Evolutionary conservation across 371 early-diverging fungal genomes (phyloP), one percentile per base, ranked within the genome.

Genomic region (Parasitella parasitica): DNA sequence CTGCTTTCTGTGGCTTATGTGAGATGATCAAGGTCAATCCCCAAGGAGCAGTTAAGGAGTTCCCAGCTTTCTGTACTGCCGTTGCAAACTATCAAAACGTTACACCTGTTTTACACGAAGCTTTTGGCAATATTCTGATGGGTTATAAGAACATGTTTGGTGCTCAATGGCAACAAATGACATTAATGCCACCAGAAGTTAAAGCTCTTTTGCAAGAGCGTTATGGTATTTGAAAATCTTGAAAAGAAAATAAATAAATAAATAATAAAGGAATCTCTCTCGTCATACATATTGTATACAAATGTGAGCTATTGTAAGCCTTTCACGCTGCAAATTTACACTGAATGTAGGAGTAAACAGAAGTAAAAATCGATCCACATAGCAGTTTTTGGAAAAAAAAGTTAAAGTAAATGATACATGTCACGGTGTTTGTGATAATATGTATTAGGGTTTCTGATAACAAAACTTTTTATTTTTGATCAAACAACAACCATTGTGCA

Each of bases 1-100:
- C 92, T 53, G 95, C 97, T 11, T 96, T 95, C 84, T 86, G 81
- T 69, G 98, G 98, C 38, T 71, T 97, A 66, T 94, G 94, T 78
- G 85, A 86, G 48, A 90, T 95, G 88, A 92, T 95, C 62, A 86
- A 89, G 61, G 71, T 80, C 18, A 94, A 96, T 69, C 96, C 97
- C 12, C 84, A 90, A 64, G 95, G 93, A 6, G 84, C 93, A 61
- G 77, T 84, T 20, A 76, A 84, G 78, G 81, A 85, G 46, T 86
- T 91, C 66, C 69, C 84, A 43, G 77, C 78, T 53, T 89, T 90
- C 74, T 90, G 90, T 62, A 85, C 86, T 57, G 89, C 91, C n/a
- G 84, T 90, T 20, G 82, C 82, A 34, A 81, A 79, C 61, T 91
- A 87, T 81, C 86, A 84, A 60, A 82, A 76, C 16, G 83, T 86